These are phyloP conservation scores for Akanthomyces muscarius DNA, from an alignment of 2,329 filamentous ascomycete genomes.

Conservation along the genomic window DNA sequence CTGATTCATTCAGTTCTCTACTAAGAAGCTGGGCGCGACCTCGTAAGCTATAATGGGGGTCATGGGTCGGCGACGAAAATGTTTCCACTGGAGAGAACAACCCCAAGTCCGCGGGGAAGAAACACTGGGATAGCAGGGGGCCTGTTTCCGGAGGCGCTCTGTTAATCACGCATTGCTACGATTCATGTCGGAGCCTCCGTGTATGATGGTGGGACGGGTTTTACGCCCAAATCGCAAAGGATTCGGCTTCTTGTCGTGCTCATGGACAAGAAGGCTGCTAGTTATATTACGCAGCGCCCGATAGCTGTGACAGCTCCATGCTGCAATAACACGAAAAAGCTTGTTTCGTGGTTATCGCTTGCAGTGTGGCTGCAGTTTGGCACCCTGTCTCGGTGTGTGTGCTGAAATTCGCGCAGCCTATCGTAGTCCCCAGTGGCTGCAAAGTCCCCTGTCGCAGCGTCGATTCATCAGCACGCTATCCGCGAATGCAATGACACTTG, in stretches of 20 bases:
- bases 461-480: not conserved
- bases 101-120: constrained; percentile 10
- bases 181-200: constrained; percentile 10
- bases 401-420: constrained; percentile 9
- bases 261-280: not conserved
- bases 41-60: not conserved
- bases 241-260: not conserved
- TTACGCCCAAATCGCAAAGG: not conserved
- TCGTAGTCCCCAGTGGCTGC: not conserved
- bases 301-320: not conserved
- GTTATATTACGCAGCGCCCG: too few relatives aligned
- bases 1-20: not conserved
- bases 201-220: not conserved
- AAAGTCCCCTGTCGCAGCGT: not conserved
- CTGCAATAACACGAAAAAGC: not conserved
- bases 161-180: constrained; percentile 10
- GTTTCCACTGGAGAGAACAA: constrained; percentile 3
- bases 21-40: not conserved
- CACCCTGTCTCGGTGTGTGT: not conserved
- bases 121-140: not conserved
- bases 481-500: not conserved
- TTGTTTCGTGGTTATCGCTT: not conserved
- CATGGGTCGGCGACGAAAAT: not conserved
- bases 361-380: not conserved
- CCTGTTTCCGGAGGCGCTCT: not conserved